Evolutionary conservation across 495 filamentous ascomycete species (phyloP).

Genomic region (Penicillium herquei): DNA sequence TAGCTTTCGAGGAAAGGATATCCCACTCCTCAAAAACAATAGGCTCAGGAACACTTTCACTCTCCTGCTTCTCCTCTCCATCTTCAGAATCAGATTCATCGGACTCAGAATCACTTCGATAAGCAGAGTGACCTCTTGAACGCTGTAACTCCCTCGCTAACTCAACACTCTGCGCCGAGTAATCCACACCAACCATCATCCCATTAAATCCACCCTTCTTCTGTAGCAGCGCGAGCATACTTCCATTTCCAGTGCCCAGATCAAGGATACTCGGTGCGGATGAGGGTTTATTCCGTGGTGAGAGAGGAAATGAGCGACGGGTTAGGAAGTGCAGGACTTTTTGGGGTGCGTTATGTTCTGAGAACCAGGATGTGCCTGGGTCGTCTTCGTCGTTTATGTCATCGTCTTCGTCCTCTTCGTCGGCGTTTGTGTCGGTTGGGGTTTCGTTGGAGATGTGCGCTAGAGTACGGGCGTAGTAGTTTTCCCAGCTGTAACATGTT

Average conservation of each 20-base stretch:
- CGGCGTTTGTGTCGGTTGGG: conserved; percentile 11
- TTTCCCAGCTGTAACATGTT: conserved; percentile 38
- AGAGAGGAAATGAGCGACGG: conserved; percentile 33
- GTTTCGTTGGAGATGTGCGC: conserved; percentile 33
- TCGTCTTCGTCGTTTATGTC: conserved; percentile 42
- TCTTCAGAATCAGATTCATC: conserved; percentile 34
- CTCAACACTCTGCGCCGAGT: conserved; percentile 68
- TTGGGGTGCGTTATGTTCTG: conserved; percentile 48
- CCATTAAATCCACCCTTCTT: conserved; percentile 59
- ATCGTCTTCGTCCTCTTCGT: conserved; percentile 7
- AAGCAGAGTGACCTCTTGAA: conserved; percentile 38
- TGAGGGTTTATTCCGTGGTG: conserved; percentile 26
- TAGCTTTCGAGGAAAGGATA: conserved; percentile 54
- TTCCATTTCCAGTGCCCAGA: conserved; percentile 89
- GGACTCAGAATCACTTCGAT: conserved; percentile 34
- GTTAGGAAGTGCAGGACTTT: conserved; percentile 48
- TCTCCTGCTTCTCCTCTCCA: conserved; percentile 1
- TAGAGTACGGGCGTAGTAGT: conserved; percentile 44
- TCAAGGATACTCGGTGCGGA: conserved; percentile 57
- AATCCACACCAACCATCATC: conserved; percentile 81
- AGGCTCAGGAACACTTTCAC: not conserved
- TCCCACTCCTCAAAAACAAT: conserved; percentile 75
- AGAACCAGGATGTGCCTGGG: conserved; percentile 54
- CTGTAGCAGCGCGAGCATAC: conserved; percentile 73
- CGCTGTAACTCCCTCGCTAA: conserved; percentile 58